Evolutionary conservation across 257 asterid species (phyloP).

Genomic region (Nicotiana sylvestris): DNA sequence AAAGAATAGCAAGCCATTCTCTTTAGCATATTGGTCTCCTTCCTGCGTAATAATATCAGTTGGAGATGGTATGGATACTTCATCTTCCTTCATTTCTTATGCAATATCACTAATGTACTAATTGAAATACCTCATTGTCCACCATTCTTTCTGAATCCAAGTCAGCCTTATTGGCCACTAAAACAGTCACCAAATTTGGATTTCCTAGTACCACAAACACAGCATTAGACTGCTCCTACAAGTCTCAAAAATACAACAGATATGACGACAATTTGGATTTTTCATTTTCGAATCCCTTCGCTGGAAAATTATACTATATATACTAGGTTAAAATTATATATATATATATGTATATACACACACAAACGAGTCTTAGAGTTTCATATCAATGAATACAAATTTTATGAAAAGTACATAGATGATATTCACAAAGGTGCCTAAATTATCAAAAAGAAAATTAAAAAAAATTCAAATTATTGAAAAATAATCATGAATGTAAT

Average conservation of each 20-base stretch:
- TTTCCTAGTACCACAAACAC: slow-evolving; percentile 10
- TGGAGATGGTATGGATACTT: background rate
- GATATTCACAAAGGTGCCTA: too few species aligned
- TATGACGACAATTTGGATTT: background rate
- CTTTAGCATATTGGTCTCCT: slow-evolving; percentile 23
- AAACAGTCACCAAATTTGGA: slow-evolving; percentile 22
- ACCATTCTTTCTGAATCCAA: slow-evolving; percentile 22
- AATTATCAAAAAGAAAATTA: too few species aligned
- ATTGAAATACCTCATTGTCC: slow-evolving; percentile 18
- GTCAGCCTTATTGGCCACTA: slow-evolving; percentile 35
- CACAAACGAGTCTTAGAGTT: too few species aligned
- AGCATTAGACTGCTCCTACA: background rate
- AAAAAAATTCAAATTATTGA: too few species aligned
- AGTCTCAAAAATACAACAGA: background rate
- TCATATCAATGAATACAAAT: too few species aligned
- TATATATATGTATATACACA: too few species aligned
- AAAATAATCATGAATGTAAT: too few species aligned
- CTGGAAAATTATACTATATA: too few species aligned
- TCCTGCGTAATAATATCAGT: slow-evolving; percentile 19
- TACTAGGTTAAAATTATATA: too few species aligned
- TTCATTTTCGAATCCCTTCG: background rate
- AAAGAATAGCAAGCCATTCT: slow-evolving; percentile 26
- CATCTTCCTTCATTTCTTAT: background rate
- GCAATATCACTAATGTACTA: background rate
- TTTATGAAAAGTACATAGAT: too few species aligned